Conservation (phyloP, 352 stramenopile genomes). For the Globisporangium polare region DNA sequence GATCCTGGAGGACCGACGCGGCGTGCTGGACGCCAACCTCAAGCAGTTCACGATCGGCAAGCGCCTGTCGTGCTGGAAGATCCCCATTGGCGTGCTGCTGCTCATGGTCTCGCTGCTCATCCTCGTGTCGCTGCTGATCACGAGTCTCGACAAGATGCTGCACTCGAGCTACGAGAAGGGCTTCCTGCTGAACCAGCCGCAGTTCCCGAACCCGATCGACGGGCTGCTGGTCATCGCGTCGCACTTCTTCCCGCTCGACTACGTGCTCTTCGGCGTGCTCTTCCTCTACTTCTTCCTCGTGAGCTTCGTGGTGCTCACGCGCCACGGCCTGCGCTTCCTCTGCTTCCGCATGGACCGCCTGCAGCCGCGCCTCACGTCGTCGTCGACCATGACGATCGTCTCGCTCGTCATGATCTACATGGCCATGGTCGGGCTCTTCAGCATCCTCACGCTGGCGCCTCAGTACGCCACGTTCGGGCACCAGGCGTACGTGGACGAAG, state of each 20-base stretch:
- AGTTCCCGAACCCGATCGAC: conserved; percentile 76
- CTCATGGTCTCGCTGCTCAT: conserved; percentile 66
- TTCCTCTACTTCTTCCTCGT: conserved; percentile 81
- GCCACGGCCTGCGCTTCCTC: conserved; percentile 72
- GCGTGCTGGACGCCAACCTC: conserved; percentile 65
- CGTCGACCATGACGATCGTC: conserved; percentile 73
- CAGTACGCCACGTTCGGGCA: conserved; percentile 86
- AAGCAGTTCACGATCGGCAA: conserved; percentile 42
- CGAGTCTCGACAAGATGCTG: conserved; percentile 72
- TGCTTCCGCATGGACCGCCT: conserved; percentile 75
- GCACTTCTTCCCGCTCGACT: conserved; percentile 76
- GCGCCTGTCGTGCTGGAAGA: conserved; percentile 57
- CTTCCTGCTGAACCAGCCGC: conserved; percentile 62
- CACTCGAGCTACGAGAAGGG: conserved; percentile 68
- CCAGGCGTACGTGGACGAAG: conserved; percentile 52
- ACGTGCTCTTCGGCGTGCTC: conserved; percentile 72
- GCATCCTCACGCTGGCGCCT: conserved; percentile 70
- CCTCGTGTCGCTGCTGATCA: conserved; percentile 70
- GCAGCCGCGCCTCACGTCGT: conserved; percentile 64
- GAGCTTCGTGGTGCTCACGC: conserved; percentile 68
- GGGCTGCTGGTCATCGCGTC: conserved; percentile 68
- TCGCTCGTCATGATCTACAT: conserved; percentile 82
- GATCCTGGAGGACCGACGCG: conserved; percentile 58
- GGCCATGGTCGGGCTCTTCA: conserved; percentile 78
- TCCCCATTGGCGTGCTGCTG: conserved; percentile 58